Base-by-base conservation (phyloP, 169 alveolate genomes). In the Plasmodium cynomolgi region DNA sequence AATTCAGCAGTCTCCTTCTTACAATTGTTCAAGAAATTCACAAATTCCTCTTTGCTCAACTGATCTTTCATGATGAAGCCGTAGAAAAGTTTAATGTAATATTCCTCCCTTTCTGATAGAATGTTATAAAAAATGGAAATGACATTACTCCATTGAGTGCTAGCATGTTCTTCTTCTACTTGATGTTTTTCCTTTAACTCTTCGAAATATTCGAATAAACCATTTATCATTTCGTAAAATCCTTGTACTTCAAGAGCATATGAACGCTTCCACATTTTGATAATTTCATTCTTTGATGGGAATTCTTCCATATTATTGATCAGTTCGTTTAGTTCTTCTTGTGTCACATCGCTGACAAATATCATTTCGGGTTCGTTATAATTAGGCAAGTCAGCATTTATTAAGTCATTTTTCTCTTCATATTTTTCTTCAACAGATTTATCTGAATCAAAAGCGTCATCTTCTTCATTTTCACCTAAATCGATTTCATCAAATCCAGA, bases 241-340 rank as follows among this genome's bases (percentile, higher is more conserved):
- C n/a, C 56, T 20, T 39, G 26, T 41, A 9, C 84, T n/a, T 79
- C 84, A 20, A 37, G n/a, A 11, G 47, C 20, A 79, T 34, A 79
- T 37, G 73, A 71, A 34, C 11, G 71, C 13, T 39, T 79, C 84
- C 84, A 79, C 54, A 79, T 39, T 6, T 79, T 79, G 34, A 41
- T 20, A 37, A 34, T 17, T n/a, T 34, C 84, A 79, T 79, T 20
- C 56, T 79, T 79, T n/a, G 84, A 41, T 23, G 84, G 68, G 3
- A 79, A 0, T 13, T 79, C 84, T 13, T 79, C 68, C 31, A 79
- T 41, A 17, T 54, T 17, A 41, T 39, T 41, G 56, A 79, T 17
- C 84, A 79, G 23, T 23, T 31, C 84, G 13, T 79, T 6, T 34
- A 79, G 31, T 79, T 79, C 37, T 29, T 79, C 84, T 3, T 29